These are phyloP conservation scores for Pulveroboletus frians DNA, from an alignment of 768 basidiomycete genomes.

Conservation along the genomic window DNA sequence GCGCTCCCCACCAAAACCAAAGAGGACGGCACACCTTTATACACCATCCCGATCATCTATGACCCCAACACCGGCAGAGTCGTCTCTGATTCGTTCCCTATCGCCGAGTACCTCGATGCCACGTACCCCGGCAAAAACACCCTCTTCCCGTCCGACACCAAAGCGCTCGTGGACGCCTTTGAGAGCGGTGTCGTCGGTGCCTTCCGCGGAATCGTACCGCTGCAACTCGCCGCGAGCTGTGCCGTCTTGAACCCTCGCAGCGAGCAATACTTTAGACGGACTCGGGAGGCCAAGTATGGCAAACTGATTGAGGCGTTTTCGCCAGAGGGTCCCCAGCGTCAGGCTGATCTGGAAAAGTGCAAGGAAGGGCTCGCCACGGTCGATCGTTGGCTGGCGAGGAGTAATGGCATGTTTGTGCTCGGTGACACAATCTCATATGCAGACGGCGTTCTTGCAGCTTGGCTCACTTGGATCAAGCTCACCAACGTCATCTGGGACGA, in stretches of 20 bases:
- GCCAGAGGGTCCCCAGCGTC: conserved; percentile 26
- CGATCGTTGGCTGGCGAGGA: conserved; percentile 29
- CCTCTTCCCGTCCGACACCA: conserved; percentile 39
- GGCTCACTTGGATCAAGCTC: conserved; percentile 33
- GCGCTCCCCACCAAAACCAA: conserved; percentile 28
- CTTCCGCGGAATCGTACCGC: conserved; percentile 7
- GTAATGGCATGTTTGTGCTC: conserved; percentile 30
- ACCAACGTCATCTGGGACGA: conserved; percentile 32
- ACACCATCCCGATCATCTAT: conserved; percentile 40
- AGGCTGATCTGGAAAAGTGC: conserved; percentile 25
- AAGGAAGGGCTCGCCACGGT: conserved; percentile 25
- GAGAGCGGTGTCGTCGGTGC: conserved; percentile 15
- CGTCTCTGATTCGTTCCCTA: conserved; percentile 38
- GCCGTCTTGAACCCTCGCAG: conserved; percentile 25
- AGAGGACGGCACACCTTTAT: conserved; percentile 29
- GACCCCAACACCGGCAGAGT: conserved; percentile 34
- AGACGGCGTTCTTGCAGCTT: conserved; percentile 32
- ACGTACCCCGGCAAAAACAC: conserved; percentile 34
- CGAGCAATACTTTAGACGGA: conserved; percentile 30
- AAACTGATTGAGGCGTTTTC: conserved; percentile 34
- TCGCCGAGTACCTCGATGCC: conserved; percentile 44
- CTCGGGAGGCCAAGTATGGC: conserved; percentile 30
- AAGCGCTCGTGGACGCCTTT: conserved; percentile 39
- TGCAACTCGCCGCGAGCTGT: conserved; percentile 13
- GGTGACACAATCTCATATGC: conserved; percentile 33